A percentile compares a stretch with the other conserved stretches of the same genome.
Conservation (phyloP, 2,329 filamentous ascomycete genomes). For the Arthrobotrys sinensis region DNA sequence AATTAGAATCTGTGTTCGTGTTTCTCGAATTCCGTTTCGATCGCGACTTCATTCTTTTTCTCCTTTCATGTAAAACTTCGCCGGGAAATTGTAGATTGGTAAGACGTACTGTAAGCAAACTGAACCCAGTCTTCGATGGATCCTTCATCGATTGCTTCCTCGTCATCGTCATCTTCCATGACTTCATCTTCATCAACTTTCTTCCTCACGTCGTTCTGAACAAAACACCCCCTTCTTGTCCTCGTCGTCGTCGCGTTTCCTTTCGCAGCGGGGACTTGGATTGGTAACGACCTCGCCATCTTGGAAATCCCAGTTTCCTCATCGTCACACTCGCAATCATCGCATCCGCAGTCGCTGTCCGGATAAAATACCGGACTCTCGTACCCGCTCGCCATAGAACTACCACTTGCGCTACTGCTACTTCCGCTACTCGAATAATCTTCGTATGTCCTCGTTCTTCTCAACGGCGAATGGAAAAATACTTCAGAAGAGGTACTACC, state of each 20-base stretch:
- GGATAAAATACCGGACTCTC: constrained; percentile 57
- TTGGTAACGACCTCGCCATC: constrained; percentile 45
- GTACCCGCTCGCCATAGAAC: constrained; percentile 43
- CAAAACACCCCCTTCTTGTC: constrained; percentile 51
- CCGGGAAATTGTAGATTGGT: constrained; percentile 20
- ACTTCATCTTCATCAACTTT: constrained; percentile 34
- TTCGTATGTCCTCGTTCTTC: constrained; percentile 40
- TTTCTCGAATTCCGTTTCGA: constrained; percentile 11
- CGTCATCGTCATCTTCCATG: constrained; percentile 37
- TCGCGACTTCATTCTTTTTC: constrained; percentile 14
- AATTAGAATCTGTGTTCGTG: constrained; percentile 26
- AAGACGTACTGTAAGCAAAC: constrained; percentile 58
- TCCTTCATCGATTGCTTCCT: constrained; percentile 37
- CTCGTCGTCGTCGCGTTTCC: constrained; percentile 25
- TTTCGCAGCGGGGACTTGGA: constrained; percentile 37
- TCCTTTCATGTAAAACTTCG: constrained; percentile 11
- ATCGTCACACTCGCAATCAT: constrained; percentile 37
- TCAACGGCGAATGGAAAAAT: constrained; percentile 56
- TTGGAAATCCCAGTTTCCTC: constrained; percentile 48
- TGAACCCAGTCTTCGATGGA: constrained; percentile 58
- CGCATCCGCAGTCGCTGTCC: constrained; percentile 56
- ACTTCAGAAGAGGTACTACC: constrained; percentile 47
- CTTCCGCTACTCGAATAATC: constrained; percentile 40
- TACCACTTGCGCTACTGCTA: constrained; percentile 14
- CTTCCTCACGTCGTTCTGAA: constrained; percentile 33